Conservation (phyloP, 2,329 filamentous ascomycete species). For the Aspergillus costaricaensis region DNA sequence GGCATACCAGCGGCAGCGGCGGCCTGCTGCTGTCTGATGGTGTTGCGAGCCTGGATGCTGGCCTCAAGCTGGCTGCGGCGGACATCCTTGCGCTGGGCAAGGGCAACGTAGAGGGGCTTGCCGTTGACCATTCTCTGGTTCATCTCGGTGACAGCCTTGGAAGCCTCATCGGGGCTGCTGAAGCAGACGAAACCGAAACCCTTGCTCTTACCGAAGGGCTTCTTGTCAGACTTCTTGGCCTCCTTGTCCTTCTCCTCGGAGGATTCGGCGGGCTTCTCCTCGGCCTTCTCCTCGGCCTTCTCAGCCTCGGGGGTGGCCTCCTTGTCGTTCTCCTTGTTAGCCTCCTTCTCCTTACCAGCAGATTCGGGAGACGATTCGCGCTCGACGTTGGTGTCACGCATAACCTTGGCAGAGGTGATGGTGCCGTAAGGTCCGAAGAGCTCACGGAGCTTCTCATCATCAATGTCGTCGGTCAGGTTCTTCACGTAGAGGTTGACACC, state of each 20-base stretch:
- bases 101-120: slow-evolving; percentile 96
- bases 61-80: slow-evolving; percentile 99
- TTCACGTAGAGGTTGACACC: slow-evolving; percentile 99
- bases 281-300: slow-evolving; percentile 53
- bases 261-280: slow-evolving; percentile 42
- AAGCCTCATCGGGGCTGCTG: slow-evolving; percentile 97
- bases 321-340: slow-evolving; percentile 45
- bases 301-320: slow-evolving; percentile 43
- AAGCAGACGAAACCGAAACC: slow-evolving; percentile 99
- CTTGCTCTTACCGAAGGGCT: slow-evolving; percentile 92
- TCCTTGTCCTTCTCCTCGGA: slow-evolving; percentile 57
- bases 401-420: slow-evolving; percentile 98
- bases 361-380: slow-evolving; percentile 49
- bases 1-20: slow-evolving; percentile 87
- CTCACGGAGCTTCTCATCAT: slow-evolving; percentile 95
- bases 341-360: slow-evolving; percentile 45
- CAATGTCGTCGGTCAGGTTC: slow-evolving; percentile 95
- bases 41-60: slow-evolving; percentile 98
- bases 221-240: slow-evolving; percentile 62
- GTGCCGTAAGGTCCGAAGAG: slow-evolving; percentile 89
- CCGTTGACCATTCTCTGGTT: slow-evolving; percentile 98
- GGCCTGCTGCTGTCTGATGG: slow-evolving; percentile 96
- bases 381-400: slow-evolving; percentile 72
- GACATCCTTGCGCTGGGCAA: slow-evolving; percentile 99
- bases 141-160: slow-evolving; percentile 98